Conservation (phyloP, 2,329 filamentous ascomycete species). For the Teratosphaeriaceae sp. region DNA sequence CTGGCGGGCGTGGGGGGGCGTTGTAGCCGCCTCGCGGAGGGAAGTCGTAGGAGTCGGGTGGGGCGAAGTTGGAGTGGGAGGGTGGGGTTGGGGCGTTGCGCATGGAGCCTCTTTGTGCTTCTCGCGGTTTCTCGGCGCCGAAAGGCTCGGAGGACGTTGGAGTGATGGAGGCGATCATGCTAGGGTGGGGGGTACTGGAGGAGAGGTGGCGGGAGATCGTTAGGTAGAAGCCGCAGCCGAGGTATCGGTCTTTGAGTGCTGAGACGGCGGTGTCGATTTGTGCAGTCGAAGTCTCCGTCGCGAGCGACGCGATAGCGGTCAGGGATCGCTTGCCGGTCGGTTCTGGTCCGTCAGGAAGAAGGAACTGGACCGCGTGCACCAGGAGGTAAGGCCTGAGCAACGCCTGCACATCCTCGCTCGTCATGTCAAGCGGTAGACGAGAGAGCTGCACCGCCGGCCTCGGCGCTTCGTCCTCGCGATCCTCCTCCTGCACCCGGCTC, state of each 20-base stretch:
- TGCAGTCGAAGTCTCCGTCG: slow-evolving; percentile 71
- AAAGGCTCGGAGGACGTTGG: slow-evolving; percentile 21
- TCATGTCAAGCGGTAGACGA: slow-evolving; percentile 47
- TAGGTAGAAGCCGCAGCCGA: slow-evolving; percentile 78
- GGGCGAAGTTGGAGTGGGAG: slow-evolving; percentile 61
- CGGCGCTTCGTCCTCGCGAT: slow-evolving; percentile 36
- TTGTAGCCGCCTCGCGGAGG: slow-evolving; percentile 40
- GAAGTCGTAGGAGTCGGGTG: slow-evolving; percentile 63
- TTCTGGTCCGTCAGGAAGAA: too few relatives aligned
- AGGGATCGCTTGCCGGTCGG: slow-evolving; percentile 65
- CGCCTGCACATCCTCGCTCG: slow-evolving; percentile 56
- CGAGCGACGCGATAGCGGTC: slow-evolving; percentile 73
- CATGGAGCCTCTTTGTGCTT: slow-evolving; percentile 31
- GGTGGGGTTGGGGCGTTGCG: slow-evolving; percentile 42
- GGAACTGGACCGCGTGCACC: slow-evolving; percentile 21
- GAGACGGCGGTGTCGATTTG: slow-evolving; percentile 79
- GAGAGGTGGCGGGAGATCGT: slow-evolving; percentile 77
- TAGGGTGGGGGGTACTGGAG: slow-evolving; percentile 44
- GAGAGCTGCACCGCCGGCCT: slow-evolving; percentile 51
- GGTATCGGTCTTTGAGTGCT: slow-evolving; percentile 71
- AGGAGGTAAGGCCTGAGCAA: slow-evolving; percentile 15
- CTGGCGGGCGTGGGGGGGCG: slow-evolving; percentile 3
- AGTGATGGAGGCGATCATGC: slow-evolving; percentile 2
- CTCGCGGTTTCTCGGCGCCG: slow-evolving; percentile 21
- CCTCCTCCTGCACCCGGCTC: slow-evolving; percentile 33